phyloP scores from a whole-genome alignment of 179 eudicot genomes.

The Carnegiea gigantea region DNA sequence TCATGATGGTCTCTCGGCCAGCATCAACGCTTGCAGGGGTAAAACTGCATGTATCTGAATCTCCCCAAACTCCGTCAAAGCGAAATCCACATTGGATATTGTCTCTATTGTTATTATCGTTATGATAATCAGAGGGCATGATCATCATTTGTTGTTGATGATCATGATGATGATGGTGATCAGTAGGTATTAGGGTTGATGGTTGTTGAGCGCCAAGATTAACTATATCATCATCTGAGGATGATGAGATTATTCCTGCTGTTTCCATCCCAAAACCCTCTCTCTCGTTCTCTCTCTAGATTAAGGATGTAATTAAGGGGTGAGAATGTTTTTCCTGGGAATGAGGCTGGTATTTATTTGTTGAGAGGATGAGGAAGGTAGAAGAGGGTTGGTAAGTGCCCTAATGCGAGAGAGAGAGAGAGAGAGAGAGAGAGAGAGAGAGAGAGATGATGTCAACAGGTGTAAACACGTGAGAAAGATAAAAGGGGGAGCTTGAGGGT shows the following conservation, averaged over 20 bases:
- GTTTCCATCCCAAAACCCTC: slow-evolving; percentile 4
- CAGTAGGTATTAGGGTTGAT: slow-evolving; percentile 8
- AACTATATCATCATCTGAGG: not conserved
- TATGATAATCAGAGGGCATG: not conserved
- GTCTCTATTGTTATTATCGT: not conserved
- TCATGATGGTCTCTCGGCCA: not conserved
- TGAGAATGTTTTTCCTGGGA: slow-evolving; percentile 4
- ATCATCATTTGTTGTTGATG: not conserved
- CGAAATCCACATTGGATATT: too few relatives aligned
- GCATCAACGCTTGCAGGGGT: too few relatives aligned
- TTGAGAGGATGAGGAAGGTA: slow-evolving; percentile 10
- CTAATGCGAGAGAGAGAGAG: not conserved
- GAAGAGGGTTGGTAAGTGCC: slow-evolving; percentile 25
- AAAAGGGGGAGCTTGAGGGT: slow-evolving; percentile 21
- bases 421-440: not conserved
- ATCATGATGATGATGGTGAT: slow-evolving; percentile 9
- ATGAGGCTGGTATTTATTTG: not conserved
- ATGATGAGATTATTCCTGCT: not conserved
- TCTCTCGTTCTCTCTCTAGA: not conserved
- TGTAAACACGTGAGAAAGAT: slow-evolving; percentile 14
- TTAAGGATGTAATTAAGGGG: not conserved
- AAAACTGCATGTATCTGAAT: too few relatives aligned
- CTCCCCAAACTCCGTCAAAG: too few relatives aligned
- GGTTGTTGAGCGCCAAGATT: not conserved
- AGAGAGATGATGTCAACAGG: not conserved